Base-by-base conservation (phyloP, 257 asterid species). In the Cinchona pubescens region DNA sequence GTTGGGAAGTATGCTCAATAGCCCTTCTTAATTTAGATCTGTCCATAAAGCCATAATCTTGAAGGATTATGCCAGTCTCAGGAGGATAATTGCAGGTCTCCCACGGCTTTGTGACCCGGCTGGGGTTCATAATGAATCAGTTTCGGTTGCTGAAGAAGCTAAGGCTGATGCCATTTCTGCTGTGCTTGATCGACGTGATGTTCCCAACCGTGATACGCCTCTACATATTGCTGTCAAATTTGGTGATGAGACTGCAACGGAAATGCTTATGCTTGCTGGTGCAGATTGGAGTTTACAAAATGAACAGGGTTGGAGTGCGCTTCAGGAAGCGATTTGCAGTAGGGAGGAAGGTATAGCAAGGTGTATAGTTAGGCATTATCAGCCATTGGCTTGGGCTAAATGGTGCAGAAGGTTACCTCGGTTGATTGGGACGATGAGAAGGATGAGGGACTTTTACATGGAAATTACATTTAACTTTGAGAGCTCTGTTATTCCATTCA, bases 201-300 rank as follows among this genome's bases (percentile, higher is more conserved):
- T 91, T 45, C 99, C 97, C n/a, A 87, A 85, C 76, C 86, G 97
- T 67, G 98, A 95, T 12, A 95, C 97, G 21, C 88, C 98, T 15
- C 96, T 92, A 72, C 99, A 95, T 79, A 75, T 95, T 77, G 99
- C 99, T 67, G 98, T 95, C 32, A 91, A 90, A 81, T 86, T 82
- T 38, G 91, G 96, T 40, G 99, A 95, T 70, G 96, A 87, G 83
- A 80, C 86, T 65, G 86, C 92, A 19, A 83, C 96, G 0, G 99
- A 95, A 83, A 87, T 92, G 96, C 98, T 95, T 71, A 95, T 95
- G 98, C 90, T 86, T 75, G 99, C 99, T 3, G 99, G 98, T 30
- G 91, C 96, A 9, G 97, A 95, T 85, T 95, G 99, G 98, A 95
- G 96, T 88, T 84, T 95, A 85, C 99, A 92, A 78, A 95, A 95